Percentiles rank a stretch among this genome's conserved stretches.
Evolutionary conservation across 768 basidiomycete genomes (phyloP).

Genomic region (Lentinula sp.): DNA sequence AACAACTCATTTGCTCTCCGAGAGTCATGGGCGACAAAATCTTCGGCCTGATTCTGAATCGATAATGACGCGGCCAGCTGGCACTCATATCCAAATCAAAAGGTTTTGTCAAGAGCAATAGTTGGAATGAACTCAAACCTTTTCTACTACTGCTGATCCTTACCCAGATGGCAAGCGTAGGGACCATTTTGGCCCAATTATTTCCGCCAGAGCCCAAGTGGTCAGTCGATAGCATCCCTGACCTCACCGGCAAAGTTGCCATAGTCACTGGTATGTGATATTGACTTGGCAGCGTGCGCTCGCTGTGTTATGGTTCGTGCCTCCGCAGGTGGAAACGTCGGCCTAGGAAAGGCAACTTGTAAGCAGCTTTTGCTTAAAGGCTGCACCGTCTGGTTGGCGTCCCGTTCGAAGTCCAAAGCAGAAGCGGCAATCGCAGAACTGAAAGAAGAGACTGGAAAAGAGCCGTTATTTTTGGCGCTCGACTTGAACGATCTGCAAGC

Average conservation of each 20-base stretch:
- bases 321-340: neutral
- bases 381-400: neutral
- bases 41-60: neutral
- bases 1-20: neutral
- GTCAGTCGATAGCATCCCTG: neutral
- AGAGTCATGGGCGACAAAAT: neutral
- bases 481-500: conserved; percentile 20
- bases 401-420: conserved; percentile 5
- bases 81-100: no score
- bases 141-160: neutral
- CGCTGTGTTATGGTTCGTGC: neutral
- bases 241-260: conserved; percentile 1
- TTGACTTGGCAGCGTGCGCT: neutral
- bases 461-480: conserved; percentile 17
- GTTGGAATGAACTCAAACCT: neutral
- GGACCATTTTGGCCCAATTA: neutral
- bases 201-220: neutral
- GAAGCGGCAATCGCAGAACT: conserved; percentile 14
- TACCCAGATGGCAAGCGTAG: neutral
- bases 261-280: neutral
- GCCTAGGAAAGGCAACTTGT: neutral
- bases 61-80: no score
- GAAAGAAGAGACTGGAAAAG: conserved; percentile 14
- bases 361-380: neutral
- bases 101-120: no score